Evolutionary conservation across 352 stramenopile species (phyloP), one percentile per base, ranked within the genome.

Genomic region (Elongisporangium prolatum): DNA sequence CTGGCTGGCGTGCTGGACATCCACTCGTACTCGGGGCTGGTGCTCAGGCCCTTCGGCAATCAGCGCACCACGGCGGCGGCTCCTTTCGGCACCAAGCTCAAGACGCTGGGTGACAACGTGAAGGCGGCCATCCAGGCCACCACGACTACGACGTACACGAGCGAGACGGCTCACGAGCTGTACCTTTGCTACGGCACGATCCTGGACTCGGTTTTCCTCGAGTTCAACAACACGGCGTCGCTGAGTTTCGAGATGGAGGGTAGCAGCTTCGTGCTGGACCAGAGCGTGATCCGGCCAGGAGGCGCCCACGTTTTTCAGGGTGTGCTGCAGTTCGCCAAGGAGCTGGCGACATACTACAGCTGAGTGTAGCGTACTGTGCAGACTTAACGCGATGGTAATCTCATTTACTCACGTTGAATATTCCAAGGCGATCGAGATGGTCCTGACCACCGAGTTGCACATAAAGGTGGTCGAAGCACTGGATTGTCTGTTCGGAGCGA

Each of bases 81-180:
- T 40, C 80, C 83, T 0, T 90, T 79, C 47, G 80, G 77, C 0
- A 73, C 76, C 17, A 71, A 60, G 48, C 79, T 72, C 50, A 51
- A 61, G 49, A 62, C 21, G 0, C 48, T 75, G 3, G 63, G 53
- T 0, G 50, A 64, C 21, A 54, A 37, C 25, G 57, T 72, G 13
- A 54, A 56, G 48, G 50, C 21, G n/a, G 59, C 67, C 1, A 61
- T 75, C 34, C 52, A 57, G 16, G 44, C 40, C 10, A 54, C 55
- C 47, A 55, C 60, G 38, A 64, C 58, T 2, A 51, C 21, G 20
- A 20, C 18, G 54, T 74, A 69, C 56, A 67, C 44, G 20, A 68
- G 57, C 18, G 21, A 67, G 48, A 66, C 58, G 0, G 61, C 59
- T 16, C 48, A 44, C 21, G 57, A 71, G 52, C 49, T 75, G 50